Percentiles rank a stretch among this genome's conserved stretches.
Conservation (phyloP, 164 flowering plant genomes). For the Chloranthus sessilifolius region DNA sequence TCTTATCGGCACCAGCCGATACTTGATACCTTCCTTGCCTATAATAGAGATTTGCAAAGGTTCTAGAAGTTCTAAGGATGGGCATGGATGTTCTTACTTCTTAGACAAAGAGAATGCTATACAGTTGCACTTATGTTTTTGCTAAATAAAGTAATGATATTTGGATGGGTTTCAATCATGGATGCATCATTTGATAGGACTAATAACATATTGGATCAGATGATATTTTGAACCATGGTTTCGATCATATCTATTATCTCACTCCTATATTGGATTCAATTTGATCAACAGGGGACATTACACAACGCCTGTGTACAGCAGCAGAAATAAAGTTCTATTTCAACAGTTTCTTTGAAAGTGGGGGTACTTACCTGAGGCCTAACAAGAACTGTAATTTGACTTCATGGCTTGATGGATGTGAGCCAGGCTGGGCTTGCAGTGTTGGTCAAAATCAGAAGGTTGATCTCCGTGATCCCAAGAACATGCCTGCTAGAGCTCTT, state of each 20-base stretch:
- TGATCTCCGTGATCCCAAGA: constrained; percentile 42
- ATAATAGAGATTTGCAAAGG: too few relatives aligned
- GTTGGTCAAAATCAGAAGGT: constrained; percentile 30
- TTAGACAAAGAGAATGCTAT: too few relatives aligned
- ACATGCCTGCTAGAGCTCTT: constrained; percentile 48
- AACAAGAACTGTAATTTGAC: constrained; percentile 85
- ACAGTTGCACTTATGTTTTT: too few relatives aligned
- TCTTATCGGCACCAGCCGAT: too few relatives aligned
- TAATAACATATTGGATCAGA: too few relatives aligned
- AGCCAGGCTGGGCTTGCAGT: constrained; percentile 96
- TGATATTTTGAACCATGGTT: neutral
- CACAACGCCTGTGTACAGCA: constrained; percentile 71
- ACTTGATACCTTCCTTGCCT: too few relatives aligned
- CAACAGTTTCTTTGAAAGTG: constrained; percentile 30
- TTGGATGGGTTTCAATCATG: too few relatives aligned
- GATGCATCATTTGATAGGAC: too few relatives aligned
- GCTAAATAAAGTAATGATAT: too few relatives aligned
- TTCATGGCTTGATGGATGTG: constrained; percentile 83
- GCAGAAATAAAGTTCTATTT: constrained; percentile 79
- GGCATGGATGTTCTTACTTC: too few relatives aligned
- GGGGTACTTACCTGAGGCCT: constrained; percentile 44
- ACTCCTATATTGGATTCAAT: constrained; percentile 9
- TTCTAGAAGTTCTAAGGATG: too few relatives aligned
- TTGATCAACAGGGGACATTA: constrained; percentile 44
- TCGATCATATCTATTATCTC: neutral